Percentiles rank a stretch among this genome's conserved stretches.
phyloP scores from a whole-genome alignment of 306 rosid species.

The Potentilla sterilis region DNA sequence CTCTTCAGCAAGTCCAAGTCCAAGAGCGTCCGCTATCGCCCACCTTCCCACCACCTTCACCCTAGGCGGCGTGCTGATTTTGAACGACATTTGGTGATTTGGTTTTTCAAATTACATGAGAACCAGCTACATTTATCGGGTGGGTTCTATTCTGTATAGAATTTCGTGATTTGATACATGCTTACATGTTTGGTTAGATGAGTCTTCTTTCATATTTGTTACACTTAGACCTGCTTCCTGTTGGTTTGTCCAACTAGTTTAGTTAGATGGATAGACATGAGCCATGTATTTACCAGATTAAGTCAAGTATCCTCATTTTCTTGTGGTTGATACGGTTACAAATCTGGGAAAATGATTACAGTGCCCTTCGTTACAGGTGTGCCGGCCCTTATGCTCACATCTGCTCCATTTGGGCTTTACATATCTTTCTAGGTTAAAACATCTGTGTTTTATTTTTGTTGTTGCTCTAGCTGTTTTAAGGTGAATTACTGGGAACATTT shows the following conservation, averaged over 20 bases:
- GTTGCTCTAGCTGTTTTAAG: neutral
- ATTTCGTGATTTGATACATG: constrained; percentile 35
- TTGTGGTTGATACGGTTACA: neutral
- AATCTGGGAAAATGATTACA: neutral
- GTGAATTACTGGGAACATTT: neutral
- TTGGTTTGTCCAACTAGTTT: constrained; percentile 30
- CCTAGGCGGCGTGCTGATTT: too few species aligned
- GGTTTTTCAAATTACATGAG: neutral
- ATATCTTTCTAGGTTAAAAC: neutral
- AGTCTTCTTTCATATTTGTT: neutral
- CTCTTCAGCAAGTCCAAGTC: too few species aligned
- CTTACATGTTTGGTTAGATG: neutral
- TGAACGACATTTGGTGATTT: too few species aligned
- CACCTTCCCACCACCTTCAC: too few species aligned
- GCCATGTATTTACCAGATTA: neutral
- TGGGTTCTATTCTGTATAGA: constrained; percentile 26
- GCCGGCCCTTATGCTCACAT: neutral
- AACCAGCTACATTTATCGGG: constrained; percentile 43
- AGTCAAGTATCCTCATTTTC: constrained; percentile 42
- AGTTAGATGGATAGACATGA: constrained; percentile 32
- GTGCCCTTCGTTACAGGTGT: neutral
- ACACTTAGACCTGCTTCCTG: neutral
- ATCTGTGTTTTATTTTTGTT: neutral
- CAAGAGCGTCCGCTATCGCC: too few species aligned
- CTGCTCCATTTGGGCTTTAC: constrained; percentile 3